Evolutionary conservation across 1,284 basidiomycete species (phyloP).

Genomic region (Meripilus lineatus): DNA sequence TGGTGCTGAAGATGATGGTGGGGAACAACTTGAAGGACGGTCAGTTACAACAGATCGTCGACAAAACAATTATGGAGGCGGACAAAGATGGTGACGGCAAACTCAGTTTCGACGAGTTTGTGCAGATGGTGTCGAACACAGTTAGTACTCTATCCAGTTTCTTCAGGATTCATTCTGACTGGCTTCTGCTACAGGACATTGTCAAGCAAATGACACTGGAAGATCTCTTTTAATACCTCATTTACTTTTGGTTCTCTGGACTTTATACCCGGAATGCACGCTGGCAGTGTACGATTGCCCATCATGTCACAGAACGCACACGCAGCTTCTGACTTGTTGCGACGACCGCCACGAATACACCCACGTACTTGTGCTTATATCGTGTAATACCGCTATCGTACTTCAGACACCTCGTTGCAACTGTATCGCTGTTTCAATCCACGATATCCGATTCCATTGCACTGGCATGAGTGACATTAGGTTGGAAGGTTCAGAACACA

Average conservation of each 20-base stretch:
- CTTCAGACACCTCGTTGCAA: neutral
- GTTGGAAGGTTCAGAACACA: no score
- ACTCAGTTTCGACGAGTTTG: slow-evolving; percentile 95
- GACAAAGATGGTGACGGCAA: slow-evolving; percentile 98
- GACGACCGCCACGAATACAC: neutral
- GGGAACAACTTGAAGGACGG: slow-evolving; percentile 99
- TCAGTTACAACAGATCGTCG: slow-evolving; percentile 98
- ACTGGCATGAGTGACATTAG: no score
- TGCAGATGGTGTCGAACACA: slow-evolving; percentile 95
- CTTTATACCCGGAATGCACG: neutral
- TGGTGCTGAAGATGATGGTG: slow-evolving; percentile 99
- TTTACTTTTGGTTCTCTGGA: neutral
- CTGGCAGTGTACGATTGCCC: neutral
- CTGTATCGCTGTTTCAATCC: neutral
- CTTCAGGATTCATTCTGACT: slow-evolving; percentile 18
- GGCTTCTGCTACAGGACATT: slow-evolving; percentile 57
- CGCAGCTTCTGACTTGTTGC: neutral
- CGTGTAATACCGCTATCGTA: neutral
- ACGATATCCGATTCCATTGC: no score
- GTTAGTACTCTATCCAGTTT: slow-evolving; percentile 38
- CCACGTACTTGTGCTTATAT: neutral
- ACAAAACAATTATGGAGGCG: slow-evolving; percentile 99
- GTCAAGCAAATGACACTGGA: slow-evolving; percentile 99
- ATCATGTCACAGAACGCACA: neutral
- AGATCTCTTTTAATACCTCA: slow-evolving; percentile 64